Evolutionary conservation across 768 basidiomycete genomes (phyloP).

Genomic region (Obba rivulosa): DNA sequence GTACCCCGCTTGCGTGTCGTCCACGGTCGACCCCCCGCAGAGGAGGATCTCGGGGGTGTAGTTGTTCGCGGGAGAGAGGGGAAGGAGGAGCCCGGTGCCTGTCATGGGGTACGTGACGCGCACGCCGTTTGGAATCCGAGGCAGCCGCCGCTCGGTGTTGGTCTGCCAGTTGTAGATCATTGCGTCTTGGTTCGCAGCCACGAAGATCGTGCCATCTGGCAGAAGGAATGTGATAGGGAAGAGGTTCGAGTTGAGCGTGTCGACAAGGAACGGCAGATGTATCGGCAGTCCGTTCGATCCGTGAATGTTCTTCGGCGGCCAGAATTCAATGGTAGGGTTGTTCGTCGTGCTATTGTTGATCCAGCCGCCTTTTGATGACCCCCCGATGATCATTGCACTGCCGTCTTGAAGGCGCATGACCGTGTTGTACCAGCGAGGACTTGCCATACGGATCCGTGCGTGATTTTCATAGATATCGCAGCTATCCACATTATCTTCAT

Average conservation of each 20-base stretch:
- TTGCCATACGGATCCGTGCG: constrained; percentile 60
- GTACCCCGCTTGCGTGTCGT: constrained; percentile 54
- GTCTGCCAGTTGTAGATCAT: constrained; percentile 75
- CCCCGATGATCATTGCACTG: constrained; percentile 80
- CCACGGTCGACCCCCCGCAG: constrained; percentile 70
- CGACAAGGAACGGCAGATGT: constrained; percentile 53
- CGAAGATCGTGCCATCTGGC: constrained; percentile 64
- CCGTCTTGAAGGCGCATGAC: constrained; percentile 66
- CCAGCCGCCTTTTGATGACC: constrained; percentile 80
- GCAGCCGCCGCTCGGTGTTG: constrained; percentile 58
- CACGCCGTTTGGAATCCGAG: constrained; percentile 68
- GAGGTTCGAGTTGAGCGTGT: constrained; percentile 77
- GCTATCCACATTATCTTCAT: constrained; percentile 34
- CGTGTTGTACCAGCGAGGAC: constrained; percentile 79
- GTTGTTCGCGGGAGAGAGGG: constrained; percentile 54
- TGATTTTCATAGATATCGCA: constrained; percentile 70
- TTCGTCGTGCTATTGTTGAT: constrained; percentile 78
- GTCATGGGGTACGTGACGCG: constrained; percentile 84
- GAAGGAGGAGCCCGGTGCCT: constrained; percentile 68
- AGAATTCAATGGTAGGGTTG: constrained; percentile 81
- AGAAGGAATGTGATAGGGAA: constrained; percentile 74
- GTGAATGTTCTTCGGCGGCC: constrained; percentile 71
- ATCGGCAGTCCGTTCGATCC: constrained; percentile 65
- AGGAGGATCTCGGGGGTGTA: constrained; percentile 68
- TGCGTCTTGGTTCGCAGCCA: constrained; percentile 74